Percentiles rank a stretch among this genome's conserved stretches.
phyloP scores from a whole-genome alignment of 495 filamentous ascomycete species.

The Annulohypoxylon nitens region DNA sequence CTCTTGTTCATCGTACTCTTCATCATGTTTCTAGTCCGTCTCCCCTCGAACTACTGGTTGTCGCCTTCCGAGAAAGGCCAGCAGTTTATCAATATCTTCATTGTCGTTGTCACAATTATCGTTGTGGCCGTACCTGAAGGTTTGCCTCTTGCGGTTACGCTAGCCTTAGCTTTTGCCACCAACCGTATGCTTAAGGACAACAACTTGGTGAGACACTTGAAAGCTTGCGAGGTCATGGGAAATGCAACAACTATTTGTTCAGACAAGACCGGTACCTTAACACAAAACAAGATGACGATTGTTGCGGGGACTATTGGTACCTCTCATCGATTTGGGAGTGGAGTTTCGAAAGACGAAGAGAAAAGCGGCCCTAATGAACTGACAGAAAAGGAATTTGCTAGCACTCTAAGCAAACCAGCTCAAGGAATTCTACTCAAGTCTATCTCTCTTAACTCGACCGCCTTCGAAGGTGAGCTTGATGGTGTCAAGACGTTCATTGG shows the following conservation, averaged over 20 bases:
- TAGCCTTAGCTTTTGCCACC: conserved; percentile 94
- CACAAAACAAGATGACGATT: conserved; percentile 91
- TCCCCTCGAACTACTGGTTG: conserved; percentile 65
- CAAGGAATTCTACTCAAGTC: conserved; percentile 78
- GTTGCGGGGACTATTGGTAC: conserved; percentile 83
- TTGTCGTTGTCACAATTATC: conserved; percentile 93
- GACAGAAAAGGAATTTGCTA: conserved; percentile 70
- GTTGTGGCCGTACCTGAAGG: conserved; percentile 97
- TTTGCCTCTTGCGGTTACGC: conserved; percentile 89
- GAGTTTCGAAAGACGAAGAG: conserved; percentile 49
- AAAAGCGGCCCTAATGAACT: conserved; percentile 55
- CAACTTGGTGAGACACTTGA: conserved; percentile 89
- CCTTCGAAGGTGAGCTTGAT: conserved; percentile 84
- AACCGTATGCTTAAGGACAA: conserved; percentile 96
- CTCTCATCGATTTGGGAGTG: conserved; percentile 71
- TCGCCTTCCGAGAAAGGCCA: conserved; percentile 83
- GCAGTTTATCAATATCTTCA: conserved; percentile 90
- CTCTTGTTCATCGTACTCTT: conserved; percentile 92
- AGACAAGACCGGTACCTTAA: conserved; percentile 97
- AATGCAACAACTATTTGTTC: conserved; percentile 97
- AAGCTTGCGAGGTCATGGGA: conserved; percentile 98
- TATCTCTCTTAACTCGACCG: conserved; percentile 87
- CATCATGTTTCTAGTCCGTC: conserved; percentile 83
- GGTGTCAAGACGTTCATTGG: conserved; percentile 81
- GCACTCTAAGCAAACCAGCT: conserved; percentile 66